A percentile compares a stretch with the other conserved stretches of the same genome.
These are phyloP conservation scores for Anethum foeniculum DNA, from an alignment of 140 eudicot species.

Conservation along the genomic window DNA sequence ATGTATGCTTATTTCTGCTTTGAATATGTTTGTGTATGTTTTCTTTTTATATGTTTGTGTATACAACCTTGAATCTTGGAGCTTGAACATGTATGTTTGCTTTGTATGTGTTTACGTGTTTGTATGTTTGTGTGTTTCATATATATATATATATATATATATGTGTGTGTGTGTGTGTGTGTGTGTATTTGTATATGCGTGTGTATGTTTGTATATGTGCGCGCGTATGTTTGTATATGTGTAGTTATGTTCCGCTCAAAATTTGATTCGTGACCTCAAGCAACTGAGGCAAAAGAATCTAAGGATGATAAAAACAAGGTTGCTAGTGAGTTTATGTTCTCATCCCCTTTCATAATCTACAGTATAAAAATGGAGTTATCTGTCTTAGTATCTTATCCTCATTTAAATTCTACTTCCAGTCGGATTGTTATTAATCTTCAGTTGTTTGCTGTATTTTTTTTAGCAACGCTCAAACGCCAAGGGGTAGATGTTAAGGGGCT, in stretches of 20 bases:
- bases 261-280: slow-evolving; percentile 79
- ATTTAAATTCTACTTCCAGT: background rate
- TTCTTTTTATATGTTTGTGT: too few relatives aligned
- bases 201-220: too few relatives aligned
- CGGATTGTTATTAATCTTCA: background rate
- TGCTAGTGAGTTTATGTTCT: slow-evolving; percentile 67
- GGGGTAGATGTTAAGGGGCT: slow-evolving; percentile 95
- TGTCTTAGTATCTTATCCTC: background rate
- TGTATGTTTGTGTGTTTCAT: too few relatives aligned
- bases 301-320: slow-evolving; percentile 99
- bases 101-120: too few relatives aligned
- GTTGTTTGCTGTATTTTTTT: slow-evolving; percentile 14
- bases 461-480: slow-evolving; percentile 92
- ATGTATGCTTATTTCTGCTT: too few relatives aligned
- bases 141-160: too few relatives aligned
- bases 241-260: slow-evolving; percentile 42
- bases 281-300: slow-evolving; percentile 59
- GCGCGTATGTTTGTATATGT: too few relatives aligned
- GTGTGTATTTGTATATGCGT: too few relatives aligned
- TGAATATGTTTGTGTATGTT: too few relatives aligned
- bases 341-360: background rate
- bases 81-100: too few relatives aligned
- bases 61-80: too few relatives aligned
- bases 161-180: too few relatives aligned
- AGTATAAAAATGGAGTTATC: background rate